Conservation (phyloP, 352 stramenopile species). For the Blastocystis sp. region DNA sequence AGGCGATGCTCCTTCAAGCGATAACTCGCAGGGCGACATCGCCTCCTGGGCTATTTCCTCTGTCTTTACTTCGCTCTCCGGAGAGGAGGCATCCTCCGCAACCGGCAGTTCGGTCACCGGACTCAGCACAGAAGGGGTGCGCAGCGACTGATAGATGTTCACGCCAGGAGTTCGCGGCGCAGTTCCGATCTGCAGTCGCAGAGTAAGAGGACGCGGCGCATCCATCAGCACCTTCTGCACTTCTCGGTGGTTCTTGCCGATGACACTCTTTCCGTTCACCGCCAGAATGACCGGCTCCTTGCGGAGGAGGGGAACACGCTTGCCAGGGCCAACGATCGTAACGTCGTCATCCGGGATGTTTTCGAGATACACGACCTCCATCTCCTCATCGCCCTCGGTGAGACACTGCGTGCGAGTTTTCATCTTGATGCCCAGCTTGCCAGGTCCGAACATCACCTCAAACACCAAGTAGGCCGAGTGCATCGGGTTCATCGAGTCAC, state of each 20-base stretch:
- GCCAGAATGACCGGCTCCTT: slow-evolving; percentile 43
- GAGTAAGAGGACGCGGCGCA: not conserved
- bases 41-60: not conserved
- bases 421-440: slow-evolving; percentile 53
- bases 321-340: slow-evolving; percentile 1
- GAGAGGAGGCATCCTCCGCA: not conserved
- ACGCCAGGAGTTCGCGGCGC: not conserved
- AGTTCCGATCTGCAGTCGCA: slow-evolving; percentile 25
- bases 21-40: not conserved
- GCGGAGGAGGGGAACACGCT: slow-evolving; percentile 8
- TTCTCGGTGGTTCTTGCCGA: not conserved
- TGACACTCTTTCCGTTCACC: slow-evolving; percentile 5
- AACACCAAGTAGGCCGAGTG: slow-evolving; percentile 22
- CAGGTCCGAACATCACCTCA: slow-evolving; percentile 53
- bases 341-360: slow-evolving; percentile 43
- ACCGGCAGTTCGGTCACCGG: not conserved
- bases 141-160: slow-evolving; percentile 12
- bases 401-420: slow-evolving; percentile 30
- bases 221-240: slow-evolving; percentile 7
- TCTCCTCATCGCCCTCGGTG: not conserved
- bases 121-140: not conserved
- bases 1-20: not conserved
- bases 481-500: not conserved
- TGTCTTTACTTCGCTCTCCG: not conserved
- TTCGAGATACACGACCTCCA: slow-evolving; percentile 28